phyloP scores from a whole-genome alignment of 441 rosid genomes.

The Erodium moschatum region DNA sequence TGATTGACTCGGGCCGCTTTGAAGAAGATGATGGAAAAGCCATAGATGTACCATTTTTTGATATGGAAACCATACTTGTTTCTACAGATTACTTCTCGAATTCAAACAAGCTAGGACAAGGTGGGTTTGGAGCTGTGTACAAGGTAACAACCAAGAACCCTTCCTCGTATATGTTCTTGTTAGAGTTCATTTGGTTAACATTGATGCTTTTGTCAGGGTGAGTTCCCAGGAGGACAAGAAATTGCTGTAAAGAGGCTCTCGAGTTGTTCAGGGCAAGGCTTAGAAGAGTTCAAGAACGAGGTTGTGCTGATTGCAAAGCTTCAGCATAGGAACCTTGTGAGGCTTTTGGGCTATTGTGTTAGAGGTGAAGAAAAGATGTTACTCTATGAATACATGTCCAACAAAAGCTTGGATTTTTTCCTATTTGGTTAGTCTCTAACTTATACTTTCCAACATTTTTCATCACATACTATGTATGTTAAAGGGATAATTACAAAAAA shows the following conservation, averaged over 20 bases:
- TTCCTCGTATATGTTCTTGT: not conserved
- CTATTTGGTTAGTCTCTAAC: constrained; percentile 34
- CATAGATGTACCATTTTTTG: constrained; percentile 43
- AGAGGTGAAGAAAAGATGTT: constrained; percentile 42
- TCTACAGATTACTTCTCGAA: constrained; percentile 47
- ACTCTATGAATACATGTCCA: constrained; percentile 47
- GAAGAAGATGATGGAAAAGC: constrained; percentile 38
- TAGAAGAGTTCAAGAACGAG: constrained; percentile 57
- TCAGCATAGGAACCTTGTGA: constrained; percentile 59
- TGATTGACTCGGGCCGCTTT: constrained; percentile 35
- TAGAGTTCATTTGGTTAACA: not conserved
- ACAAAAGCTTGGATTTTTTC: constrained; percentile 50
- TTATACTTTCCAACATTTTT: not conserved
- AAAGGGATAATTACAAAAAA: too few species aligned
- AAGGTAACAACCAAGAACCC: constrained; percentile 27
- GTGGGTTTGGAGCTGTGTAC: constrained; percentile 59
- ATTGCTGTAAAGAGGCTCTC: constrained; percentile 52
- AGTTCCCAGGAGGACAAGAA: constrained; percentile 46
- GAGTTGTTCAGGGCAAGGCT: constrained; percentile 50
- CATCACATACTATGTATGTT: not conserved
- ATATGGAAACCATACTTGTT: constrained; percentile 36
- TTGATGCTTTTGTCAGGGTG: constrained; percentile 26
- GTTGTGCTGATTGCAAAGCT: constrained; percentile 53
- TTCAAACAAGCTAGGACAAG: constrained; percentile 49
- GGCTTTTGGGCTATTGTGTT: constrained; percentile 51